phyloP scores from a whole-genome alignment of 306 rosid genomes.

The Abrus pulchellus region DNA sequence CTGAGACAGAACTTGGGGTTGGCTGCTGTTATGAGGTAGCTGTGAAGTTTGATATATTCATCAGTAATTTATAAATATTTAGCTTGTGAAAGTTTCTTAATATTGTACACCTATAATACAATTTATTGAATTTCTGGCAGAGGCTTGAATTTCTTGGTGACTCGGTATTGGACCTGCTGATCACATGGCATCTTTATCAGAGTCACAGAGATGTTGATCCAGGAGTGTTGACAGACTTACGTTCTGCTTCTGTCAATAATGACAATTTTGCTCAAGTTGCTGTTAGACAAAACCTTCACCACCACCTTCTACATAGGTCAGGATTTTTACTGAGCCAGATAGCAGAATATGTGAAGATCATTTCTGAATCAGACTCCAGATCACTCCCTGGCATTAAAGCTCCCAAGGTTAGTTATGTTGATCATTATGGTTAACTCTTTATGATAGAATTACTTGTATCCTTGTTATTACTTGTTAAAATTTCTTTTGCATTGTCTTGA shows the following conservation, averaged over 20 bases:
- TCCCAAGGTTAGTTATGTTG: conserved; percentile 76
- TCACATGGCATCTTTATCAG: conserved; percentile 84
- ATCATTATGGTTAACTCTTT: conserved; percentile 20
- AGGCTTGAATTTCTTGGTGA: conserved; percentile 97
- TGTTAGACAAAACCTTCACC: conserved; percentile 73
- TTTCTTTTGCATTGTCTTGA: conserved; percentile 23
- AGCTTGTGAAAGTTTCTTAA: conserved; percentile 39
- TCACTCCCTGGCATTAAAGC: conserved; percentile 62
- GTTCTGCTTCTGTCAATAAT: conserved; percentile 92
- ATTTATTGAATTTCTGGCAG: conserved; percentile 63
- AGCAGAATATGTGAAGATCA: conserved; percentile 68
- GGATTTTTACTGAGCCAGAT: conserved; percentile 71
- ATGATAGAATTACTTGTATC: conserved; percentile 17
- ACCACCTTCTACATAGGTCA: conserved; percentile 80
- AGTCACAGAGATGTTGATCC: conserved; percentile 74
- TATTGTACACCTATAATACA: conserved; percentile 13
- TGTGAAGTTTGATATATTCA: conserved; percentile 27
- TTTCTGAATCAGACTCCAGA: conserved; percentile 58
- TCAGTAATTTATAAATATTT: conserved; percentile 22
- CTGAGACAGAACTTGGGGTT: conserved; percentile 66
- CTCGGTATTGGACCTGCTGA: conserved; percentile 89
- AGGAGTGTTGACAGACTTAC: conserved; percentile 94
- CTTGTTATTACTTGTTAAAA: conserved; percentile 2
- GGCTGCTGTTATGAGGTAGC: conserved; percentile 86
- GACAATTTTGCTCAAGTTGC: conserved; percentile 90